A percentile compares a stretch with the other conserved stretches of the same genome.
These are phyloP conservation scores for Trypanosoma vivax DNA, from an alignment of 208 protist species.

Conservation along the genomic window DNA sequence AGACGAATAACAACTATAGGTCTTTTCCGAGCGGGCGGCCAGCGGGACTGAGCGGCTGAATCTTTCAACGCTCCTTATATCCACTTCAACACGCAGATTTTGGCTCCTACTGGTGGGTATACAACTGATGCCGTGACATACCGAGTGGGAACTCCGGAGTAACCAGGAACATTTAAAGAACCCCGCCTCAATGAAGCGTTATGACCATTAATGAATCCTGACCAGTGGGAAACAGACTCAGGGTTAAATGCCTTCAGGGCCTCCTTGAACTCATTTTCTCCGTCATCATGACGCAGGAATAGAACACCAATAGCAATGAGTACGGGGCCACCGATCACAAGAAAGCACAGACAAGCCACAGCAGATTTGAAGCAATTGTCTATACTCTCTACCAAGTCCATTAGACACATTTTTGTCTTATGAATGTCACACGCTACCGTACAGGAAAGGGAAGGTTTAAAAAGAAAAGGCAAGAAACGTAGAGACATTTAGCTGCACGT, in stretches of 20 bases:
- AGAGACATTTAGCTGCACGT: neutral
- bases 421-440: too few relatives aligned
- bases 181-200: conserved; percentile 4
- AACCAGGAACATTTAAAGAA: conserved; percentile 6
- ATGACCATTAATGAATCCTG: conserved; percentile 7
- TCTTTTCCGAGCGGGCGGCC: neutral
- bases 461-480: neutral
- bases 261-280: conserved; percentile 1
- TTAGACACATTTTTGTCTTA: neutral
- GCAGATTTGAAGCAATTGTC: conserved; percentile 11
- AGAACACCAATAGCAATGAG: conserved; percentile 11
- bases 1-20: neutral
- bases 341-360: conserved; percentile 10
- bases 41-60: neutral
- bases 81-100: neutral
- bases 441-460: too few relatives aligned
- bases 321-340: conserved; percentile 11
- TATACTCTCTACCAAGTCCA: conserved; percentile 9
- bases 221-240: conserved; percentile 8
- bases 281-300: neutral
- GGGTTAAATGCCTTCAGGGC: conserved; percentile 15
- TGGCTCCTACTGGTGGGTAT: too few relatives aligned
- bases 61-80: neutral
- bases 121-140: conserved; percentile 7
- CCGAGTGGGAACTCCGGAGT: neutral